A percentile compares a stretch with the other conserved stretches of the same genome.
Conservation (phyloP, 768 basidiomycete genomes). For the Rhizopogon rudus region DNA sequence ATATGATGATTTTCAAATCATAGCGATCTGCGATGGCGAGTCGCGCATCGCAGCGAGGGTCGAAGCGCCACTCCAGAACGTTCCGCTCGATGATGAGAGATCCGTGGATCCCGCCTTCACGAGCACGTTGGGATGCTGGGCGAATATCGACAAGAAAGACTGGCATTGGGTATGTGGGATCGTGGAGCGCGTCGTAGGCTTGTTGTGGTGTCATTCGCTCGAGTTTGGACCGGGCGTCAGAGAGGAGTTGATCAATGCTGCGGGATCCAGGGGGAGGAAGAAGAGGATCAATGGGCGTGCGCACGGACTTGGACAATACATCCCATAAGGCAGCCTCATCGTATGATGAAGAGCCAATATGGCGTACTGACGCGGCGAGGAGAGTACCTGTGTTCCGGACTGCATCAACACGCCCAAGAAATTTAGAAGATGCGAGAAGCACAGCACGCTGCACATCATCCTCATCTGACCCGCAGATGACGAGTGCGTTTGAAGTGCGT, state of each 20-base stretch:
- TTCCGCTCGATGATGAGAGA: conserved; percentile 74
- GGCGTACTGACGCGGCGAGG: conserved; percentile 45
- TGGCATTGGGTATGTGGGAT: conserved; percentile 48
- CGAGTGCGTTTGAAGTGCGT: conserved; percentile 37
- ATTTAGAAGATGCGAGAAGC: conserved; percentile 61
- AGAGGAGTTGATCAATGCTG: conserved; percentile 53
- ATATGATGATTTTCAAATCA: conserved; percentile 68
- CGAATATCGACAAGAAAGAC: conserved; percentile 78
- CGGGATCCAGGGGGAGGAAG: conserved; percentile 61
- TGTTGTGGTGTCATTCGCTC: conserved; percentile 57
- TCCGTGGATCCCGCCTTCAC: conserved; percentile 57
- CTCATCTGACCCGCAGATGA: conserved; percentile 53
- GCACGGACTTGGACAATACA: conserved; percentile 58
- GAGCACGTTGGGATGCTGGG: conserved; percentile 52
- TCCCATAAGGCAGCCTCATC: conserved; percentile 70
- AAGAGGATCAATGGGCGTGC: conserved; percentile 55
- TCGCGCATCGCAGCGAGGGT: conserved; percentile 57
- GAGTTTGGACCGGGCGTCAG: conserved; percentile 54
- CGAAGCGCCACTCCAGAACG: conserved; percentile 76
- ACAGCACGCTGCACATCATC: conserved; percentile 62
- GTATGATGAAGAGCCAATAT: conserved; percentile 48
- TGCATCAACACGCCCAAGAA: conserved; percentile 53
- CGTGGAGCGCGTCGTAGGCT: conserved; percentile 57
- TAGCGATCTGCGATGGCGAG: conserved; percentile 69
- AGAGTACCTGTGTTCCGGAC: conserved; percentile 29